These are phyloP conservation scores for Xylaria cubensis DNA, from an alignment of 495 filamentous ascomycete species.

Conservation along the genomic window DNA sequence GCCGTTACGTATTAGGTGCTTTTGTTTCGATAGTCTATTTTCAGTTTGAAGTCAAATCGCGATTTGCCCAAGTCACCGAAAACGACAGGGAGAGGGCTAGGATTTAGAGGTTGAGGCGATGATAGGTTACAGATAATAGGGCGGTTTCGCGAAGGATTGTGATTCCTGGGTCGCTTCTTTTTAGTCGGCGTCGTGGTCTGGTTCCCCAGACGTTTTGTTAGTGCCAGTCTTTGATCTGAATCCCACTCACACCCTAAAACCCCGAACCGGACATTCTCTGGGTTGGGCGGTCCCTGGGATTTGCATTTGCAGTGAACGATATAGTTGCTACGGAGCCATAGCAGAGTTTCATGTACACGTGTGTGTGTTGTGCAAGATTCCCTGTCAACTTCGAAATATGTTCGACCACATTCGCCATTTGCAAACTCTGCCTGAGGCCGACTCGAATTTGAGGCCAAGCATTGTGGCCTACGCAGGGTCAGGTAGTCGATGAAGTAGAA, in stretches of 20 bases:
- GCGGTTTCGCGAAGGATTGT: slow-evolving; percentile 16
- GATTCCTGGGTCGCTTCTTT: slow-evolving; percentile 26
- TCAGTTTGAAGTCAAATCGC: slow-evolving; percentile 34
- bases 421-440: slow-evolving; percentile 26
- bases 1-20: not conserved
- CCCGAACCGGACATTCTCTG: slow-evolving; percentile 40
- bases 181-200: not conserved
- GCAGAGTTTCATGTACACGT: slow-evolving; percentile 33
- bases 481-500: slow-evolving; percentile 46
- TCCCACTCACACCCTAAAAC: slow-evolving; percentile 43
- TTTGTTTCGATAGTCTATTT: slow-evolving; percentile 21
- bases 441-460: slow-evolving; percentile 23
- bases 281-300: slow-evolving; percentile 29
- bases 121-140: not conserved
- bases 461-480: slow-evolving; percentile 34
- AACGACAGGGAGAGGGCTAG: slow-evolving; percentile 32
- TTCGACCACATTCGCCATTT: slow-evolving; percentile 35
- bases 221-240: slow-evolving; percentile 26
- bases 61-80: slow-evolving; percentile 38
- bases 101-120: not conserved
- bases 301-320: slow-evolving; percentile 34
- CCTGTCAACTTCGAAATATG: slow-evolving; percentile 39
- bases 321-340: slow-evolving; percentile 41
- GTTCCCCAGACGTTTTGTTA: slow-evolving; percentile 14
- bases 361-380: slow-evolving; percentile 37